phyloP scores from a whole-genome alignment of 345 rosid genomes.

The Pseudoturritis turrita region DNA sequence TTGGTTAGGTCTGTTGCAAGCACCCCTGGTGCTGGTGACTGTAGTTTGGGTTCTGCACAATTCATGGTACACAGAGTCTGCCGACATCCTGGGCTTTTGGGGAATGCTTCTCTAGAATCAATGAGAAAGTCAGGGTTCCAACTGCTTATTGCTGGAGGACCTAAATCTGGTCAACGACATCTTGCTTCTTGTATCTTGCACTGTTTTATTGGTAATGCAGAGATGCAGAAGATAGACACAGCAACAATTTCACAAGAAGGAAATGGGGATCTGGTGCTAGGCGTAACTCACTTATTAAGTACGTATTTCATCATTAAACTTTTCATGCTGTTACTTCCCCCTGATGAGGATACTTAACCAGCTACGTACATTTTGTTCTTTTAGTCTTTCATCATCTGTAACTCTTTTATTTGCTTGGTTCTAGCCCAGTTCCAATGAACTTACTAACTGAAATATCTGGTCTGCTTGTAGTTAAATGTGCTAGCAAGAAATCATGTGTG shows the following conservation, averaged over 20 bases:
- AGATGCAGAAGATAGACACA: constrained; percentile 83
- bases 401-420: neutral
- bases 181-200: constrained; percentile 89
- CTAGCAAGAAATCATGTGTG: constrained; percentile 54
- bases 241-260: constrained; percentile 95
- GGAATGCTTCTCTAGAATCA: constrained; percentile 37
- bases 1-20: constrained; percentile 38
- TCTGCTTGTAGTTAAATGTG: constrained; percentile 76
- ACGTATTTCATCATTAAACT: constrained; percentile 27
- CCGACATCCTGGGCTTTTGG: constrained; percentile 25
- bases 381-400: neutral
- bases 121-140: constrained; percentile 61
- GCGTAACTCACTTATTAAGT: constrained; percentile 78
- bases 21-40: constrained; percentile 34
- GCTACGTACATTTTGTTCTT: neutral
- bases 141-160: constrained; percentile 69
- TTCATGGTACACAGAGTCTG: constrained; percentile 30
- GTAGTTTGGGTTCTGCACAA: constrained; percentile 29
- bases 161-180: constrained; percentile 91
- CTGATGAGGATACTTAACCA: neutral
- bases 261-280: constrained; percentile 80
- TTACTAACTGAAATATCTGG: constrained; percentile 27
- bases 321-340: neutral
- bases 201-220: constrained; percentile 73
- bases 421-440: neutral